Evolutionary conservation across 441 rosid genomes (phyloP).

Genomic region (Flueggea neowawraea): DNA sequence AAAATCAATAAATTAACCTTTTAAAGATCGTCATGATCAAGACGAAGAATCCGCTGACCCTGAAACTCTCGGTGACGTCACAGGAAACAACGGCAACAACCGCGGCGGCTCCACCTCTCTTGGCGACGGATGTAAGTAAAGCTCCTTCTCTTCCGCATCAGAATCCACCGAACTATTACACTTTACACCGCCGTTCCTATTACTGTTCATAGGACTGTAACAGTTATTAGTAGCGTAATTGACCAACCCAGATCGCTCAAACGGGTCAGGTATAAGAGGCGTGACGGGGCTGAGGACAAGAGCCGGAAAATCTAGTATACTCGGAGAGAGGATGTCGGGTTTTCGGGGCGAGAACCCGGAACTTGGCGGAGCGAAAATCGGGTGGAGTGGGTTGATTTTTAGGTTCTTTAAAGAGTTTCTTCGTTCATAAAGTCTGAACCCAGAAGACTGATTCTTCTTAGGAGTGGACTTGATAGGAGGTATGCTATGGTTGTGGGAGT

Average conservation of each 20-base stretch:
- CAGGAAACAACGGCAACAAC: constrained; percentile 85
- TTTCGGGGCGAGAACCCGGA: constrained; percentile 53
- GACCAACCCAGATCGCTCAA: constrained; percentile 52
- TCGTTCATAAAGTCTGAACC: constrained; percentile 29
- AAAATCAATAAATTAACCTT: neutral
- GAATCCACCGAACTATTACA: constrained; percentile 10
- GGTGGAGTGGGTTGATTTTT: constrained; percentile 70
- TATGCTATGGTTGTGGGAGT: constrained; percentile 34
- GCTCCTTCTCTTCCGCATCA: constrained; percentile 78
- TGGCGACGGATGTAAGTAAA: constrained; percentile 83
- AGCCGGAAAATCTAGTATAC: constrained; percentile 84
- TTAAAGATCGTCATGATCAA: constrained; percentile 10
- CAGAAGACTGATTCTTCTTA: constrained; percentile 40
- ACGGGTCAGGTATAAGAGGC: constrained; percentile 81
- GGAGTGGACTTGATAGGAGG: constrained; percentile 50
- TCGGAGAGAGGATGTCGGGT: constrained; percentile 80
- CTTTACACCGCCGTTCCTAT: neutral
- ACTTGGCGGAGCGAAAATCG: too few species aligned
- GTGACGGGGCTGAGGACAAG: constrained; percentile 88
- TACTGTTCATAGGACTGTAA: constrained; percentile 14
- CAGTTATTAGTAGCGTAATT: constrained; percentile 19
- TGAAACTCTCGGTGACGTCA: constrained; percentile 75
- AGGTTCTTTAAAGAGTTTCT: constrained; percentile 34
- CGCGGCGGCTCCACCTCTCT: constrained; percentile 62
- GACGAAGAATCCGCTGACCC: constrained; percentile 56